These are phyloP conservation scores for Nicotiana paniculata DNA, from an alignment of 257 asterid genomes.

Conservation along the genomic window DNA sequence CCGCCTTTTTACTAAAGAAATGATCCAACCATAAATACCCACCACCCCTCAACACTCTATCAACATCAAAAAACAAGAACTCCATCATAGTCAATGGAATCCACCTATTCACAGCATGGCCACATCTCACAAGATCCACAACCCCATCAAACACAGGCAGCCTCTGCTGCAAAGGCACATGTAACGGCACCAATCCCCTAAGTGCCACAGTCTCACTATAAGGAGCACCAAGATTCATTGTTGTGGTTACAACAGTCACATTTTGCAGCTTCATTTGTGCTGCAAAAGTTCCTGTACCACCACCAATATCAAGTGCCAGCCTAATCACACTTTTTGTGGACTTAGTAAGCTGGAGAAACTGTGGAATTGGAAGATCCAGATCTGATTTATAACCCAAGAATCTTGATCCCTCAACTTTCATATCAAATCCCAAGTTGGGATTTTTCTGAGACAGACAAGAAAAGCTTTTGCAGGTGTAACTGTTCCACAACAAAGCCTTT, in stretches of 20 bases:
- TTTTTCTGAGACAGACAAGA: constrained; percentile 54
- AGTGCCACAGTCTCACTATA: constrained; percentile 72
- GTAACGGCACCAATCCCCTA: constrained; percentile 83
- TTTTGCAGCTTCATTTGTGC: constrained; percentile 87
- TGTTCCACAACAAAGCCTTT: constrained; percentile 44
- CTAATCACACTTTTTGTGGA: constrained; percentile 44
- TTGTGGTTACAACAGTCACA: constrained; percentile 75
- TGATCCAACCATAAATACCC: constrained; percentile 82
- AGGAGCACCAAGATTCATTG: constrained; percentile 89
- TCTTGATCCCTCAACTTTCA: constrained; percentile 55
- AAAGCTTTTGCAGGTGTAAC: constrained; percentile 63
- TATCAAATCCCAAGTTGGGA: constrained; percentile 72
- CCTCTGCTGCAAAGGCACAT: constrained; percentile 92
- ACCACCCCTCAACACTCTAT: constrained; percentile 86
- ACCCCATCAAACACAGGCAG: constrained; percentile 87
- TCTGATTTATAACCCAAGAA: constrained; percentile 56
- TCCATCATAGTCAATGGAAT: constrained; percentile 66
- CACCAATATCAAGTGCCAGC: constrained; percentile 75
- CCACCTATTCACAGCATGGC: constrained; percentile 92
- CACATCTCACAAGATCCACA: constrained; percentile 87
- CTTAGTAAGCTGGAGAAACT: constrained; percentile 55
- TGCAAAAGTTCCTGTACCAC: constrained; percentile 92
- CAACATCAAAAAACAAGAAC: constrained; percentile 79
- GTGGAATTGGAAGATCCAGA: constrained; percentile 82
- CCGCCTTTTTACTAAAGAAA: constrained; percentile 70